These are phyloP conservation scores for Cladophialophora bantiana DNA, from an alignment of 2,329 filamentous ascomycete genomes.

Conservation along the genomic window DNA sequence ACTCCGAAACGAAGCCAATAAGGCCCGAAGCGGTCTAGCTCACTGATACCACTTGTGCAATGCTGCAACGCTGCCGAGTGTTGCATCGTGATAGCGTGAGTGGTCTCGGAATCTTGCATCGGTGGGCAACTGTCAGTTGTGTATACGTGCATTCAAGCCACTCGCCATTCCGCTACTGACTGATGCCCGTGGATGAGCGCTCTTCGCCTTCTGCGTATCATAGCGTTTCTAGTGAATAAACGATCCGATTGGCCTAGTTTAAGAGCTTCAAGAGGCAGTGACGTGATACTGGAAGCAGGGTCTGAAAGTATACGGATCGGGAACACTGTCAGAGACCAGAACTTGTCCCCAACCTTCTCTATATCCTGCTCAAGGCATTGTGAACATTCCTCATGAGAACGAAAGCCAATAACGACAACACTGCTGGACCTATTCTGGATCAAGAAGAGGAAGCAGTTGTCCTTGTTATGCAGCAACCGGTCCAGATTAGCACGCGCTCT, in stretches of 20 bases:
- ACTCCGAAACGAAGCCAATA: neutral
- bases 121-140: neutral
- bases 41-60: neutral
- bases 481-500: neutral
- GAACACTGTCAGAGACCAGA: neutral
- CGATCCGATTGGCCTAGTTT: neutral
- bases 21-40: no score
- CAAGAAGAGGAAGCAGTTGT: neutral
- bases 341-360: neutral
- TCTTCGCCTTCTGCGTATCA: neutral
- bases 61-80: no score
- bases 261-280: no score
- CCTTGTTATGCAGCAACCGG: neutral
- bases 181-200: neutral
- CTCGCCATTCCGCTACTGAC: neutral
- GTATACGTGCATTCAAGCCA: neutral
- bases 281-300: neutral
- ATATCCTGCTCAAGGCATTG: neutral
- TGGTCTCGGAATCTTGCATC: slow-evolving; percentile 8
- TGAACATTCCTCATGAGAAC: neutral
- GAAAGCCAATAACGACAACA: neutral
- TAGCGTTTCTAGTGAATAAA: neutral
- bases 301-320: neutral
- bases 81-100: neutral
- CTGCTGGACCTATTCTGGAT: neutral